These are phyloP conservation scores for Colletotrichum melonis DNA, from an alignment of 2,329 filamentous ascomycete genomes.

Conservation along the genomic window DNA sequence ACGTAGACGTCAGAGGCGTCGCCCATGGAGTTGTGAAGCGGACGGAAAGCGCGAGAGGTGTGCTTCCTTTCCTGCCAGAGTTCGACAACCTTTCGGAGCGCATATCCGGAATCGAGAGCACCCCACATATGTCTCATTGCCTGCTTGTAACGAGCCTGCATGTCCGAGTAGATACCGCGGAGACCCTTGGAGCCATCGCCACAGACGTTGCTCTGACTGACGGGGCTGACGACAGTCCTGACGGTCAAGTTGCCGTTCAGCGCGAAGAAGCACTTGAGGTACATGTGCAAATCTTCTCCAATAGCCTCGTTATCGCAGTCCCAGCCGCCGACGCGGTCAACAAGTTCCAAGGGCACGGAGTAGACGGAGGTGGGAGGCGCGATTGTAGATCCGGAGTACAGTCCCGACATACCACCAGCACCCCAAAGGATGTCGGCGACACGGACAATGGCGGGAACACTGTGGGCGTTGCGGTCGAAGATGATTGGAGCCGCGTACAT, in stretches of 20 bases:
- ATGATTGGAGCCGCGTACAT: conserved; percentile 78
- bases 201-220: conserved; percentile 79
- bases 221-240: conserved; percentile 73
- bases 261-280: conserved; percentile 81
- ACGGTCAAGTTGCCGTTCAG: conserved; percentile 76
- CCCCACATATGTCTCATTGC: conserved; percentile 83
- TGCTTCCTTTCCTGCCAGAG: conserved; percentile 69
- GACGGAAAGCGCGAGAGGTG: conserved; percentile 65
- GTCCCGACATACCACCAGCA: conserved; percentile 76
- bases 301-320: conserved; percentile 78
- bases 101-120: conserved; percentile 75
- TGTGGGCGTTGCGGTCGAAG: conserved; percentile 79
- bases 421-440: conserved; percentile 80
- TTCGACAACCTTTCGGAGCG: conserved; percentile 67
- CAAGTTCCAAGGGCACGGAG: conserved; percentile 73
- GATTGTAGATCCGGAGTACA: conserved; percentile 72
- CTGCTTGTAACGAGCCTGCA: conserved; percentile 76
- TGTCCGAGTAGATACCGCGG: conserved; percentile 65
- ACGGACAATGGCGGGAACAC: conserved; percentile 74
- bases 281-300: conserved; percentile 83
- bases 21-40: conserved; percentile 64
- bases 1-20: conserved; percentile 60
- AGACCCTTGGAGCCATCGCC: conserved; percentile 66
- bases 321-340: conserved; percentile 78
- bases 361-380: conserved; percentile 81